Percentiles rank a stretch among this genome's conserved stretches.
These are phyloP conservation scores for Platanthera guangdongensis DNA, from an alignment of 106 monocot genomes.

Conservation along the genomic window DNA sequence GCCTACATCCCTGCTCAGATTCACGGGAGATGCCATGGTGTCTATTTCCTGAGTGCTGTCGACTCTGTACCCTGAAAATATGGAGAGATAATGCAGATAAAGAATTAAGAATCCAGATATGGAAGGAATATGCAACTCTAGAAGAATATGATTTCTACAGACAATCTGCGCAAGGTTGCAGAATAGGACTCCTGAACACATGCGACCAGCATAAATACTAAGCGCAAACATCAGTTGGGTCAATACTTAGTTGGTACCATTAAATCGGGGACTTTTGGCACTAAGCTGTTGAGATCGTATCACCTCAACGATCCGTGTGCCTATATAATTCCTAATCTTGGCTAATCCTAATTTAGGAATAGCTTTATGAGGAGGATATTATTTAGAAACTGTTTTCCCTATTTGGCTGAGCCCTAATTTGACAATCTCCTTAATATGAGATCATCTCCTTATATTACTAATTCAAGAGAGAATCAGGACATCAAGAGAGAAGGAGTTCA, in stretches of 20 bases:
- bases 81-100: not conserved
- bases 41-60: conserved; percentile 17
- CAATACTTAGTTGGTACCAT: not conserved
- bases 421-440: too few species aligned
- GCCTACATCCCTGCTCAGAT: conserved; percentile 60
- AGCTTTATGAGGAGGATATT: too few species aligned
- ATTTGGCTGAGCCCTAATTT: too few species aligned
- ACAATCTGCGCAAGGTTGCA: not conserved
- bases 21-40: conserved; percentile 20
- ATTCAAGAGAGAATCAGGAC: too few species aligned
- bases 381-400: too few species aligned
- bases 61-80: conserved; percentile 40
- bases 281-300: too few species aligned
- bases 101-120: not conserved
- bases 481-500: too few species aligned
- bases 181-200: not conserved
- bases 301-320: too few species aligned
- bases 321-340: too few species aligned
- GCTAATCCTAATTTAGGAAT: too few species aligned
- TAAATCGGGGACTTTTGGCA: not conserved
- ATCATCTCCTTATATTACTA: too few species aligned
- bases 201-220: not conserved
- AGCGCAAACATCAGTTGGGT: not conserved
- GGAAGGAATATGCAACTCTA: not conserved
- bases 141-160: not conserved